These are phyloP conservation scores for Flueggea neowawraea DNA, from an alignment of 441 rosid genomes.

Conservation along the genomic window DNA sequence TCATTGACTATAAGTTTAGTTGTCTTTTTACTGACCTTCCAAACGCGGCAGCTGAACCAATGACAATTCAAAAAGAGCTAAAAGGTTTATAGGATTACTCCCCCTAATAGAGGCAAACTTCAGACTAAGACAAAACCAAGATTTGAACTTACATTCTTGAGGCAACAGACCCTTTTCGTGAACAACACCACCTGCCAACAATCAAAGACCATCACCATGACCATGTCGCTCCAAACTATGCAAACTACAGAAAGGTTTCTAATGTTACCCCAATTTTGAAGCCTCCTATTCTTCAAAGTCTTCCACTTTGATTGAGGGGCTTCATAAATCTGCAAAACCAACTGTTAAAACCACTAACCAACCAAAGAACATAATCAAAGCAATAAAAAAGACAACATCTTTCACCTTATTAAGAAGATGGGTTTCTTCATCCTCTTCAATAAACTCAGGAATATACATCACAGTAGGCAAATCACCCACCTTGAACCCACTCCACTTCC, in stretches of 20 bases:
- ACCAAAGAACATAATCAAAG: not conserved
- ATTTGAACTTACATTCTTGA: conserved; percentile 63
- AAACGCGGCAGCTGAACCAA: too few relatives aligned
- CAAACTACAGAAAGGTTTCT: not conserved
- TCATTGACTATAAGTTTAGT: too few relatives aligned
- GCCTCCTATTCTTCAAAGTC: conserved; percentile 74
- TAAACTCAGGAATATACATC: conserved; percentile 61
- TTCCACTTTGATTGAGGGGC: conserved; percentile 79
- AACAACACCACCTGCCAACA: conserved; percentile 75
- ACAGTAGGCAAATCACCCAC: conserved; percentile 71
- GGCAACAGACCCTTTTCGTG: conserved; percentile 93
- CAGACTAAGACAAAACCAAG: too few relatives aligned
- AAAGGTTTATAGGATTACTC: not conserved
- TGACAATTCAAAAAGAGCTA: too few relatives aligned
- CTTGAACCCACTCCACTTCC: conserved; percentile 34
- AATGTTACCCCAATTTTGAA: conserved; percentile 83
- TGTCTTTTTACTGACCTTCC: too few relatives aligned
- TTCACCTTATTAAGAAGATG: conserved; percentile 52
- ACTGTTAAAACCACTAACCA: not conserved
- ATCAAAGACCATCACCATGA: not conserved
- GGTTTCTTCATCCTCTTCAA: conserved; percentile 52
- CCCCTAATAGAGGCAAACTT: not conserved
- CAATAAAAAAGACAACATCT: not conserved
- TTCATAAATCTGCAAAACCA: conserved; percentile 46
- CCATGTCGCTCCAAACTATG: not conserved